These are phyloP conservation scores for Xylaria castorea DNA, from an alignment of 495 filamentous ascomycete genomes.

Conservation along the genomic window DNA sequence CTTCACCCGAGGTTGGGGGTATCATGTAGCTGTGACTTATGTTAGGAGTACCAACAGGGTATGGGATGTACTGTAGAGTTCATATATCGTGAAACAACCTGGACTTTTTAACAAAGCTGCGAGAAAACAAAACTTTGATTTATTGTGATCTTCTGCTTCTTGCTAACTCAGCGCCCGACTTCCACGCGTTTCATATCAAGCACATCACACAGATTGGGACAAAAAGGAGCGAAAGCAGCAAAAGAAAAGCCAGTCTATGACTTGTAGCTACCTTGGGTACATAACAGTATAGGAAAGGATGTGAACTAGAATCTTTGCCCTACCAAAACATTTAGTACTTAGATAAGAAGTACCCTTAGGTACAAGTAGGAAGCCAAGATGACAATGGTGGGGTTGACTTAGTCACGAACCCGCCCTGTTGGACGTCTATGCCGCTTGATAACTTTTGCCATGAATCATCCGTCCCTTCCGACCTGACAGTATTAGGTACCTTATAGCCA, in stretches of 20 bases:
- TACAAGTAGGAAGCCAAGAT: neutral
- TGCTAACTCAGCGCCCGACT: neutral
- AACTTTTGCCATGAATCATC: neutral
- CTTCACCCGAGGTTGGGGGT: neutral
- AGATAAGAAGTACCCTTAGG: neutral
- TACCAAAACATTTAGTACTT: neutral
- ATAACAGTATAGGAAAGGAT: no score
- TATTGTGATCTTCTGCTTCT: neutral
- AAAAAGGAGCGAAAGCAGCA: neutral
- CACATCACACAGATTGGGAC: neutral
- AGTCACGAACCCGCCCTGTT: constrained; percentile 8
- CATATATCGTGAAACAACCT: neutral
- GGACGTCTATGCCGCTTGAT: constrained; percentile 6
- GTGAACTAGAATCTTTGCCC: neutral
- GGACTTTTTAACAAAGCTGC: neutral
- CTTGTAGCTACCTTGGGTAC: neutral
- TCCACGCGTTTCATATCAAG: neutral
- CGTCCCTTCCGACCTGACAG: constrained; percentile 1
- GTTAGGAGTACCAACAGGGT: neutral
- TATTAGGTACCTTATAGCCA: neutral
- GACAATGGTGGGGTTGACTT: neutral
- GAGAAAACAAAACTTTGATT: neutral
- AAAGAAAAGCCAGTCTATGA: neutral
- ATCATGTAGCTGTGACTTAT: neutral
- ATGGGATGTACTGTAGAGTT: neutral